A percentile compares a stretch with the other conserved stretches of the same genome.
Evolutionary conservation across 1,139 yeast species (phyloP).

Genomic region (Lodderomyces elongisporus): DNA sequence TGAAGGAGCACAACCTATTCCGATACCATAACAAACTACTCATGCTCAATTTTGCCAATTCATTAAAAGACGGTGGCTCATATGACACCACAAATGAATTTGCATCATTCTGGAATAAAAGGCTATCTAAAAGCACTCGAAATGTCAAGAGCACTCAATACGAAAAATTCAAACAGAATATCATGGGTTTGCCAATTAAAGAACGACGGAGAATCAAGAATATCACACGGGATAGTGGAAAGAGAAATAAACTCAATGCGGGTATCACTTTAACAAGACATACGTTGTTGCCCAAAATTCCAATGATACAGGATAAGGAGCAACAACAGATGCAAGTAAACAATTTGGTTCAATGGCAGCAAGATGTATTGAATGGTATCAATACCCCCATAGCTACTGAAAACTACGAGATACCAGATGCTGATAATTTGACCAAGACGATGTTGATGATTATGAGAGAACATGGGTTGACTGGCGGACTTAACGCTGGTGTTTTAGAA

Average conservation of each 20-base stretch:
- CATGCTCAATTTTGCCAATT: slow-evolving; percentile 76
- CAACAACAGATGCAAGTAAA: slow-evolving; percentile 47
- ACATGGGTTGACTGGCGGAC: slow-evolving; percentile 81
- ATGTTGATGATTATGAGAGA: slow-evolving; percentile 86
- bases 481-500: slow-evolving; percentile 70
- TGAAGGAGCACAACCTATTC: slow-evolving; percentile 45
- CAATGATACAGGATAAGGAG: slow-evolving; percentile 62
- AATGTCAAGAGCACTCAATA: slow-evolving; percentile 58
- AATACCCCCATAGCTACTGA: slow-evolving; percentile 81
- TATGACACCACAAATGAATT: slow-evolving; percentile 43
- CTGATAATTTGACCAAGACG: slow-evolving; percentile 60
- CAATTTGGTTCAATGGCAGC: slow-evolving; percentile 80
- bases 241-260: slow-evolving; percentile 69
- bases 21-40: slow-evolving; percentile 77
- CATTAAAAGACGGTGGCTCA: slow-evolving; percentile 63
- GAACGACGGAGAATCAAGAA: slow-evolving; percentile 83
- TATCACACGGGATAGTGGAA: slow-evolving; percentile 78
- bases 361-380: slow-evolving; percentile 86
- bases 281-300: slow-evolving; percentile 81
- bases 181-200: slow-evolving; percentile 78
- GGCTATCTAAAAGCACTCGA: slow-evolving; percentile 39
- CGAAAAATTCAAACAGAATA: slow-evolving; percentile 78
- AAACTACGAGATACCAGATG: slow-evolving; percentile 77
- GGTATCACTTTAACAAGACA: slow-evolving; percentile 79
- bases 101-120: slow-evolving; percentile 54